Evolutionary conservation across 2,329 filamentous ascomycete genomes (phyloP), one percentile per base, ranked within the genome.

Genomic region (Xylariaceae sp.): DNA sequence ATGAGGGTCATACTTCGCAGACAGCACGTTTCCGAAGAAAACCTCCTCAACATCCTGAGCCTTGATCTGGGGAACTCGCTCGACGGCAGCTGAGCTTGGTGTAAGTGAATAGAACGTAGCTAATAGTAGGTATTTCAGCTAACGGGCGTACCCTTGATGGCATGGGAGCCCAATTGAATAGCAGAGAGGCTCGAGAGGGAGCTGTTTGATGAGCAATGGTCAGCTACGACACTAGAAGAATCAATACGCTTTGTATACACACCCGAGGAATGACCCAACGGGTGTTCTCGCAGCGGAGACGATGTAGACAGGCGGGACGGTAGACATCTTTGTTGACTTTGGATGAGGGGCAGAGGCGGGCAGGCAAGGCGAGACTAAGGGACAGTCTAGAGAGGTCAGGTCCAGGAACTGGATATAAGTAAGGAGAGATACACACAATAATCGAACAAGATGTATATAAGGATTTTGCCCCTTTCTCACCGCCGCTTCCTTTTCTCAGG

Each of bases 21-120:
- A 95, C 59, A 98, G 79, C 54, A 98, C 93, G 74, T 98, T 98
- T 67, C 93, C 93, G 63, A 96, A 94, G 76, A 93, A 94, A 63
- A 98, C 89, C 67, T 98, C 93, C 64, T 98, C 83, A 44, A 98
- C 87, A 64, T 95, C 81, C 59, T 89, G 81, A 41, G 89, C 78
- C 72, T 94, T 90, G 71, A 98, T 81, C 60, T 85, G 79, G 42
- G 93, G 83, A 35, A 86, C 87, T 60, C 89, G 85, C 70, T 89
- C 85, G 53, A 98, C 79, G 48, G 91, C 91, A 59, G 76, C 80
- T 84, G 43, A 19, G 37, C 26, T 39, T 50, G 38, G 28, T 43
- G 36, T 46, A 22, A 43, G 35, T 18, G 45, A 41, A 26, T 26
- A 26, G 22, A 6, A 11, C 6, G 22, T 11, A 6, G 6, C 22